Percentiles rank a stretch among this genome's conserved stretches.
Evolutionary conservation across 2,329 filamentous ascomycete genomes (phyloP).

Genomic region (Hyphodiscus sp.): DNA sequence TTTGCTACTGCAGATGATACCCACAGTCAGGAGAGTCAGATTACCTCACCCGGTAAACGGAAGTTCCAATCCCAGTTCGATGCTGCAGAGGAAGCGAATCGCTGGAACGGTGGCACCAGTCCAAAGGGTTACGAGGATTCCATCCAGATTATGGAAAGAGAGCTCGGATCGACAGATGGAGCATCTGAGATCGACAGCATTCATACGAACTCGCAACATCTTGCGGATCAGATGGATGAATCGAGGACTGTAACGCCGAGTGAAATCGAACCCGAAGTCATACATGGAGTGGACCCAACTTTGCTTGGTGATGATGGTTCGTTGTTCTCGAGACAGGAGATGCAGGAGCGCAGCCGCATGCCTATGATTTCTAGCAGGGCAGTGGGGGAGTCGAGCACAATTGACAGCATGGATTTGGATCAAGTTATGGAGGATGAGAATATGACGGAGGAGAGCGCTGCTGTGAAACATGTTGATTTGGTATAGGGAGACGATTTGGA

Average conservation of each 20-base stretch:
- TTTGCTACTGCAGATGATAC: constrained; percentile 24
- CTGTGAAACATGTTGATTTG: constrained; percentile 23
- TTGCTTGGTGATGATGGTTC: neutral
- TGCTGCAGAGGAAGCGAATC: neutral
- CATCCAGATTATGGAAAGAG: constrained; percentile 5
- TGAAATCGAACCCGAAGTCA: constrained; percentile 10
- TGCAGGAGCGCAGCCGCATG: constrained; percentile 25
- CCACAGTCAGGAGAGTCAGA: constrained; percentile 1
- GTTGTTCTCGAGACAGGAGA: constrained; percentile 19
- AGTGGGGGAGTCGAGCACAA: constrained; percentile 7
- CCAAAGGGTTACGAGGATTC: constrained; percentile 1
- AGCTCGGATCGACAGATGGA: neutral
- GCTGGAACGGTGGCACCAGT: constrained; percentile 1
- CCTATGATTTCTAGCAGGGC: constrained; percentile 14
- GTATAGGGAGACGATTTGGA: constrained; percentile 1
- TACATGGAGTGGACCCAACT: constrained; percentile 23
- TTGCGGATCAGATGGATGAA: constrained; percentile 1
- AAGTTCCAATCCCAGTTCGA: constrained; percentile 21
- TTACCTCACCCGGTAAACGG: constrained; percentile 21
- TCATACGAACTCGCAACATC: constrained; percentile 2
- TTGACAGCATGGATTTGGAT: constrained; percentile 28
- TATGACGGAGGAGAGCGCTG: constrained; percentile 18
- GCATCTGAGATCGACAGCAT: neutral
- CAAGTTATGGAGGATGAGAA: constrained; percentile 21
- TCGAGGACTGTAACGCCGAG: neutral